phyloP scores from a whole-genome alignment of 768 basidiomycete species.

The Rhodosporidiobolus sp. region DNA sequence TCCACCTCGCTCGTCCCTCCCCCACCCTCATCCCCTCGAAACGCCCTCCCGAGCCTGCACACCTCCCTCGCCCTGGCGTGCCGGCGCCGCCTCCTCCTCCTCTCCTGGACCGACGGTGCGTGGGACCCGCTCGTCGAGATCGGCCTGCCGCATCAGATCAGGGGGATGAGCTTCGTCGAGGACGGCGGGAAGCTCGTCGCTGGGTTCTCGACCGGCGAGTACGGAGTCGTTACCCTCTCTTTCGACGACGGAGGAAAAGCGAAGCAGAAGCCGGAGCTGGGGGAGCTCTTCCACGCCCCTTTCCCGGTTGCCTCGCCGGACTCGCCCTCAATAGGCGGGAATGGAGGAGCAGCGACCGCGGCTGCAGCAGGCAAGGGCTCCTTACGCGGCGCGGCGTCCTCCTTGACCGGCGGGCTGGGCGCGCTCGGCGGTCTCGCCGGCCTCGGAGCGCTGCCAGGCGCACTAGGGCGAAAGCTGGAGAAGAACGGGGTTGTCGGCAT shows the following conservation, averaged over 20 bases:
- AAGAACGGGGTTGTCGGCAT: slow-evolving; percentile 37
- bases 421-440: slow-evolving; percentile 17
- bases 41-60: slow-evolving; percentile 56
- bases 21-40: slow-evolving; percentile 2
- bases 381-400: background rate
- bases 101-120: slow-evolving; percentile 82
- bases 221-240: slow-evolving; percentile 59
- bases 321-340: background rate
- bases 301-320: background rate
- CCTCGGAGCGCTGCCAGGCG: slow-evolving; percentile 19
- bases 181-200: slow-evolving; percentile 59
- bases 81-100: slow-evolving; percentile 74
- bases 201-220: slow-evolving; percentile 74
- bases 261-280: slow-evolving; percentile 53
- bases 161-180: slow-evolving; percentile 66
- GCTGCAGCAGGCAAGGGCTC: too few species aligned
- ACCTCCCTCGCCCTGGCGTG: slow-evolving; percentile 82
- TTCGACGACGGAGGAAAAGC: slow-evolving; percentile 57
- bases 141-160: slow-evolving; percentile 80
- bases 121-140: slow-evolving; percentile 64
- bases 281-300: slow-evolving; percentile 33
- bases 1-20: slow-evolving; percentile 61
- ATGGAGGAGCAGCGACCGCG: background rate
- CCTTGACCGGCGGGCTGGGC: background rate
- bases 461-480: slow-evolving; percentile 31